Base-by-base conservation (phyloP, 202 grass and related monocot species). In the Zizania palustris region DNA sequence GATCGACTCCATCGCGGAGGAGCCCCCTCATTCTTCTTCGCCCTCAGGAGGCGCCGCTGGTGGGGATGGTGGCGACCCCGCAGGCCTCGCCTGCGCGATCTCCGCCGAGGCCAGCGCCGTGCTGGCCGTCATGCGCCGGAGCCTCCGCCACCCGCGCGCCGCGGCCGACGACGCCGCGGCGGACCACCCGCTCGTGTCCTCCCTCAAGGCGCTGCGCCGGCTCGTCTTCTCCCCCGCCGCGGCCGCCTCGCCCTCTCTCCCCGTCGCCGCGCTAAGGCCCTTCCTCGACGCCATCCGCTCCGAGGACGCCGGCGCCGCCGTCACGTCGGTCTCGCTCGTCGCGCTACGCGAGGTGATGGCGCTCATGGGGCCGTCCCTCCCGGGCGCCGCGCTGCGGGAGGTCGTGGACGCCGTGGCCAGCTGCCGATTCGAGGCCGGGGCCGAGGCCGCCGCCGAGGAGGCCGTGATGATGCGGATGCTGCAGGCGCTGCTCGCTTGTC, bases 241-340 rank as follows among this genome's bases (percentile, higher is more conserved):
- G 7, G 9, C 69, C 16, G 1, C 38, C 16, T 3, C 68, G 0
- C 65, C 76, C 40, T 36, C 77, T 7, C 76, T 85, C 65, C 66
- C 96, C 3, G 75, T 80, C 41, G 72, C 80, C 46, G 58, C 81
- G 67, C 85, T 99, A 6, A 78, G 90, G 6, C 96, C 96, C 33
- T 99, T 99, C 76, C 80, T 99, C 6, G 90, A 99, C 34, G 92
- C 90, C n/a, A 63, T 99, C 46, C 86, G 90, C n/a, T 96, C 96
- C 22, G 92, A 91, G 59, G 92, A 96, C 60, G 89, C 85, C 48
- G 84, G 85, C 44, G 90, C 96, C 5, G 88, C 86, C 7, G 91
- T 91, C 81, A 99, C 92, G 40, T 88, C 87, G 9, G 92, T 89
- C 5, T 83, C 96, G 5, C 92, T 99, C 45, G 85, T 85, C 13